Base-by-base conservation (phyloP, 2,329 filamentous ascomycete species). In the Cryphonectria japonica region DNA sequence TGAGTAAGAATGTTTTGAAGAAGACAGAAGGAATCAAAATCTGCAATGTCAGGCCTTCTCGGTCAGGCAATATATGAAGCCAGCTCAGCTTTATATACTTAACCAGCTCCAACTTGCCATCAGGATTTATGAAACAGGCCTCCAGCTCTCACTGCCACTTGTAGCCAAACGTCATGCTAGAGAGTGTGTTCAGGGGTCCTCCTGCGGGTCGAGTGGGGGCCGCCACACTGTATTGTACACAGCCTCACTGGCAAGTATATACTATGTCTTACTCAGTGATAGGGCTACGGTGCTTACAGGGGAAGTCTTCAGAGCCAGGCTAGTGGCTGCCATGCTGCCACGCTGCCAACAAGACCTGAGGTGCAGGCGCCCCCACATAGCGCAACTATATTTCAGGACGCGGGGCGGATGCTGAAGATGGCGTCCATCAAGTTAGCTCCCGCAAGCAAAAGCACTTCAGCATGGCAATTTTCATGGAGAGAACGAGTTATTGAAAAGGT, bases 101-200 rank as follows among this genome's bases (percentile, higher is more conserved):
- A 22, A 60, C 39, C 34, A 70, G 69, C 64, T 62, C 54, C 61
- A 50, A 61, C 34, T 29, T 41, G 37, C 26, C n/a, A 26, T 61
- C 57, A 29, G 50, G 19, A 62, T 11, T 32, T n/a, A 59, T 70
- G 71, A 70, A 72, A 72, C 70, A 63, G 68, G 70, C 64, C 70
- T 67, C 63, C 63, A 57, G 52, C 54, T 46, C 57, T 59, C 41
- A 34, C 64, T 32, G 63, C 64, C 64, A 57, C 8, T n/a, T 22
- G 46, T 22, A 50, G 46, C 22, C 22, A 65, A 67, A 71, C 71
- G 69, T 72, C 68, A 72, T 70, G 69, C 68, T 63, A 43, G n/a
- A 26, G 50, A n/a, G n/a, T 39, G 64, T 50, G 59, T 32, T 61
- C 52, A 60, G 69, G 68, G 70, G 68, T 70, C 68, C 64, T 70